A percentile compares a stretch with the other conserved stretches of the same genome.
Evolutionary conservation across 257 asterid species (phyloP).

Genomic region (Petunia secreta): DNA sequence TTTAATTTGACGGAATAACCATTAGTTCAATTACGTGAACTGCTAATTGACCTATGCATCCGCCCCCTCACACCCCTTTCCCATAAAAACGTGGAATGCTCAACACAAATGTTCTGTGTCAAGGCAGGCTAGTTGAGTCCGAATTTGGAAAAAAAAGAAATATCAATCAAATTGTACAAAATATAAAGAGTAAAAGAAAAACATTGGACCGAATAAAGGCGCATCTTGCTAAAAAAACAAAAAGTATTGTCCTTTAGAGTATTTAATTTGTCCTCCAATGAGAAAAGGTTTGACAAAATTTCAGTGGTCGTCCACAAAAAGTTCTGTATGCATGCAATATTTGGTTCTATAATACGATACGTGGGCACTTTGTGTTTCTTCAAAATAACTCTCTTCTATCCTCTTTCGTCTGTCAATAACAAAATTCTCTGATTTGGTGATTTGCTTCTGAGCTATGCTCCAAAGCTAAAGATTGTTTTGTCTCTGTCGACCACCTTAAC

Average conservation of each 20-base stretch:
- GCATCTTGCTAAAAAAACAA: not conserved
- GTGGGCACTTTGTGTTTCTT: not conserved
- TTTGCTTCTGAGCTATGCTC: not conserved
- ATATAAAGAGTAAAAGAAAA: not conserved
- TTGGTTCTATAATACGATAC: not conserved
- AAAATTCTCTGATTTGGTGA: not conserved
- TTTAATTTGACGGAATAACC: too few species aligned
- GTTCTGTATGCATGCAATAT: not conserved
- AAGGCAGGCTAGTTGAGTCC: not conserved
- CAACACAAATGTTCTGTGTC: not conserved
- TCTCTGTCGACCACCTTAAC: not conserved
- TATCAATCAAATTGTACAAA: not conserved
- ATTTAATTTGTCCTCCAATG: not conserved
- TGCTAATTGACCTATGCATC: too few species aligned
- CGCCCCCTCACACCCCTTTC: too few species aligned
- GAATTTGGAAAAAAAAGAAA: too few species aligned
- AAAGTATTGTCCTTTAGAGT: not conserved
- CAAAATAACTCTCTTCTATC: not conserved
- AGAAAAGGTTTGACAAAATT: not conserved
- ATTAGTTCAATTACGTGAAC: too few species aligned
- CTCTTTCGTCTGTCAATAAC: not conserved
- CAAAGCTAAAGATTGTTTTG: not conserved
- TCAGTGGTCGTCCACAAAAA: constrained; percentile 6
- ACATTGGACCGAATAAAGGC: not conserved
- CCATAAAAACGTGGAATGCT: too few species aligned